Base-by-base conservation (phyloP, 306 rosid genomes). In the Delonix regia region DNA sequence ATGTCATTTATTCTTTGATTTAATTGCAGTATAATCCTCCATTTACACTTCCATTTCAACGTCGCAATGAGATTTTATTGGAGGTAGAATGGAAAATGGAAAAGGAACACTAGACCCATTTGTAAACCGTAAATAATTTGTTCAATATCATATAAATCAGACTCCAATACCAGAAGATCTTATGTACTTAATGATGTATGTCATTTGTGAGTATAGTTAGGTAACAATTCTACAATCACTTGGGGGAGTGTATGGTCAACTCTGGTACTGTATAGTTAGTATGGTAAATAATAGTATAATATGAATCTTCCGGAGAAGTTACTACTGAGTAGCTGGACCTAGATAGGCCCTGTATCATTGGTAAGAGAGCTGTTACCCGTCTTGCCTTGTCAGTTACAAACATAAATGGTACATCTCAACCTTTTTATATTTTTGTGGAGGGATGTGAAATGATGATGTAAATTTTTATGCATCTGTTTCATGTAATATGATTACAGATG, bases 1-100 rank as follows among this genome's bases (percentile, higher is more conserved):
- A 56, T 75, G 33, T 74, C 39, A 80, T 45, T 80, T 78, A 80
- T 71, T 68, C 18, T 48, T 62, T 65, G 48, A 41, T 82, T 63
- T 71, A 41, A 78, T 78, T 92, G 86, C 97, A 95, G 99, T 92
- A 90, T 80, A 95, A 95, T 84, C 99, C 98, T 12, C 99, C 98
- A 42, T 95, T 95, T 78, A 86, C 97, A 7, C 98, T 95, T 85
- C 98, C 99, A 60, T 92, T 95, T 85, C 98, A 92, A 95, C 92
- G 97, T 48, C 97, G 98, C 60, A 95, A 95, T 80, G 99, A 95
- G 90, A 86, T 95, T 78, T 86, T 94, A 49, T 79, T 95, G 85
- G 99, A 92, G 89, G 92, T 95, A 48, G 95, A 89, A 83, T 64
- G 88, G 90, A 91, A 84, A 86, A 83, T 79, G 55, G 59, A 86